Evolutionary conservation across 2,329 filamentous ascomycete genomes (phyloP).

Genomic region (Fusarium foetens): DNA sequence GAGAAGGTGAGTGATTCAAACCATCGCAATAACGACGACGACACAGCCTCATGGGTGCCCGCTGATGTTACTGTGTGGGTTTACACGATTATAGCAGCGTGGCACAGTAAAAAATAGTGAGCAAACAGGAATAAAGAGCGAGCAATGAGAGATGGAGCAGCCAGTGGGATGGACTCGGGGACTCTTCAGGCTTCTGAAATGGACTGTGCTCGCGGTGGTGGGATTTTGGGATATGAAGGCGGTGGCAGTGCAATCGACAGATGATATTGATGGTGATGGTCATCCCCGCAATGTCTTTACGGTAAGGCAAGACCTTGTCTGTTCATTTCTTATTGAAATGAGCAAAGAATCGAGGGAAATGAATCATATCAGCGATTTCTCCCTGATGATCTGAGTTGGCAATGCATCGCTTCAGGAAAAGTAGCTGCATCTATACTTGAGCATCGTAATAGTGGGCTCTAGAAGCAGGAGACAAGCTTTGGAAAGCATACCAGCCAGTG

Average conservation of each 20-base stretch:
- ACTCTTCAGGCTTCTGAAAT: not conserved
- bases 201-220: conserved; percentile 25
- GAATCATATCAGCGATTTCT: not conserved
- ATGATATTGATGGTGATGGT: conserved; percentile 22
- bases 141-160: not conserved
- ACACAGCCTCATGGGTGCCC: conserved; percentile 27
- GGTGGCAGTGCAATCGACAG: conserved; percentile 37
- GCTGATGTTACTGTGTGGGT: conserved; percentile 22
- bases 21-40: conserved; percentile 13
- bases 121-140: not conserved
- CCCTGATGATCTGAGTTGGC: conserved; percentile 4
- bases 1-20: conserved; percentile 9
- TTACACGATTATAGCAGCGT: conserved; percentile 8
- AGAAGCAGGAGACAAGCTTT: not conserved
- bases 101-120: conserved; percentile 21
- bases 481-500: conserved; percentile 4
- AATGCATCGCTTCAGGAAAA: not conserved
- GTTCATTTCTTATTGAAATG: conserved; percentile 29
- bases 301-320: conserved; percentile 21
- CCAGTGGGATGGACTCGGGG: not conserved
- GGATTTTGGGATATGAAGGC: conserved; percentile 24
- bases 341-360: conserved; percentile 22
- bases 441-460: not conserved
- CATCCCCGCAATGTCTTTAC: conserved; percentile 12
- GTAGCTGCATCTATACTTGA: not conserved